A percentile compares a stretch with the other conserved stretches of the same genome.
phyloP scores from a whole-genome alignment of 176 grass and related monocot genomes.

The Tillandsia fasciculata region DNA sequence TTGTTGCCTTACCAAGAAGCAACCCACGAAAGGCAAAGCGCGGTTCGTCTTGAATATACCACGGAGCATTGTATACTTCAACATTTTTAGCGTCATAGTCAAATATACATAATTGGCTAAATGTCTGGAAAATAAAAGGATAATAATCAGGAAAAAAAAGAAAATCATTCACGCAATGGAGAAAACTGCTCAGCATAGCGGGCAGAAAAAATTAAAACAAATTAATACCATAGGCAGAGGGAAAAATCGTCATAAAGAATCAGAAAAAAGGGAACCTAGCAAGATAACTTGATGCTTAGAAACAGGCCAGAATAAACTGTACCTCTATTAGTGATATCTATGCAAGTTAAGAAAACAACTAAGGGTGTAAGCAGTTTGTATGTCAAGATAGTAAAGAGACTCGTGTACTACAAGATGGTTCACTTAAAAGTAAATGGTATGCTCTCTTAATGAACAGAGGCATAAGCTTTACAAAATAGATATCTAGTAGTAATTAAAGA shows the following conservation, averaged over 20 bases:
- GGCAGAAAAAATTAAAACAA: neutral
- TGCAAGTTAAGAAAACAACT: too few species aligned
- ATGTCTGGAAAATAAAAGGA: conserved; percentile 43
- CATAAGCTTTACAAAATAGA: too few species aligned
- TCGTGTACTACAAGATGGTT: too few species aligned
- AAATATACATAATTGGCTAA: conserved; percentile 88
- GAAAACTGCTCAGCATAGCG: neutral
- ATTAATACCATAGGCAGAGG: neutral
- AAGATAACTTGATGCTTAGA: too few species aligned
- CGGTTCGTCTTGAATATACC: conserved; percentile 92
- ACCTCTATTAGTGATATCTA: too few species aligned
- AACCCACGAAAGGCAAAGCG: conserved; percentile 75
- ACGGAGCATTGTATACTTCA: conserved; percentile 67
- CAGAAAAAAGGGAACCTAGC: too few species aligned
- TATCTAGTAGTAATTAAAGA: neutral
- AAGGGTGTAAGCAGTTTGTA: too few species aligned
- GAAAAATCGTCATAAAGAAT: too few species aligned
- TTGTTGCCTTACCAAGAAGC: conserved; percentile 48
- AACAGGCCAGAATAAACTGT: too few species aligned
- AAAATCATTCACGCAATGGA: neutral
- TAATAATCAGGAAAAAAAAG: neutral
- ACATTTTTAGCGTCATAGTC: conserved; percentile 79
- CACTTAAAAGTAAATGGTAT: too few species aligned
- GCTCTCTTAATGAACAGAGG: too few species aligned
- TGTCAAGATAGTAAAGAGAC: too few species aligned